Conservation (phyloP, 2,329 filamentous ascomycete species). For the Knoxdaviesia capensis region DNA sequence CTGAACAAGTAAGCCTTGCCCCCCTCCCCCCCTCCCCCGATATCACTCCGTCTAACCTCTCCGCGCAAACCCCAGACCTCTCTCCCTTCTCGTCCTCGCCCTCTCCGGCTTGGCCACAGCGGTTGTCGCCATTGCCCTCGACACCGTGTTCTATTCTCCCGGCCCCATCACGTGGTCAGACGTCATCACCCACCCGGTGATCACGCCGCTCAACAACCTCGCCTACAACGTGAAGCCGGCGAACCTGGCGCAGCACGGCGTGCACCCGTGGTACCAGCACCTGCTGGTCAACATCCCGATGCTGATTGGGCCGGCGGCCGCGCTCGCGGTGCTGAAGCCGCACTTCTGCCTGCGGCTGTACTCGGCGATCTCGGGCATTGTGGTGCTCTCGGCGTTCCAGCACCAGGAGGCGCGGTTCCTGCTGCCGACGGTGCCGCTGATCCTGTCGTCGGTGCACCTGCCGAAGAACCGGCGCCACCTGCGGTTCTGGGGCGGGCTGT, state of each 20-base stretch:
- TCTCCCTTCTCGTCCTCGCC: slow-evolving; percentile 41
- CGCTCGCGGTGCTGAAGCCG: slow-evolving; percentile 37
- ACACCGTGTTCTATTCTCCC: slow-evolving; percentile 65
- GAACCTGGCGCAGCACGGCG: slow-evolving; percentile 55
- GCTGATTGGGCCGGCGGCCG: slow-evolving; percentile 48
- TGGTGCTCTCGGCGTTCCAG: slow-evolving; percentile 51
- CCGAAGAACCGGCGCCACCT: slow-evolving; percentile 31
- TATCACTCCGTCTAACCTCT: not conserved
- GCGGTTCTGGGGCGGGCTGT: slow-evolving; percentile 35
- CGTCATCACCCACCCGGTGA: slow-evolving; percentile 42
- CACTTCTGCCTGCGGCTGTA: slow-evolving; percentile 41
- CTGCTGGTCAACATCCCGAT: slow-evolving; percentile 50
- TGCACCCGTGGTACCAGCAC: slow-evolving; percentile 66
- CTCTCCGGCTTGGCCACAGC: slow-evolving; percentile 47
- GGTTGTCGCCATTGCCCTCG: slow-evolving; percentile 54
- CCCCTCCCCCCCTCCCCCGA: not conserved
- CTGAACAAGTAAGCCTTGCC: slow-evolving; percentile 43
- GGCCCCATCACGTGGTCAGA: slow-evolving; percentile 43
- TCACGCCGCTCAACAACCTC: slow-evolving; percentile 63
- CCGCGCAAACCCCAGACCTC: slow-evolving; percentile 21
- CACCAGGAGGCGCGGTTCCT: slow-evolving; percentile 70
- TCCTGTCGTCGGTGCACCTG: slow-evolving; percentile 51
- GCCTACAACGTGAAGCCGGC: slow-evolving; percentile 49
- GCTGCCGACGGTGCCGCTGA: slow-evolving; percentile 54
- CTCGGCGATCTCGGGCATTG: slow-evolving; percentile 53